Conservation (phyloP, 257 asterid species). For the Striga asiatica region DNA sequence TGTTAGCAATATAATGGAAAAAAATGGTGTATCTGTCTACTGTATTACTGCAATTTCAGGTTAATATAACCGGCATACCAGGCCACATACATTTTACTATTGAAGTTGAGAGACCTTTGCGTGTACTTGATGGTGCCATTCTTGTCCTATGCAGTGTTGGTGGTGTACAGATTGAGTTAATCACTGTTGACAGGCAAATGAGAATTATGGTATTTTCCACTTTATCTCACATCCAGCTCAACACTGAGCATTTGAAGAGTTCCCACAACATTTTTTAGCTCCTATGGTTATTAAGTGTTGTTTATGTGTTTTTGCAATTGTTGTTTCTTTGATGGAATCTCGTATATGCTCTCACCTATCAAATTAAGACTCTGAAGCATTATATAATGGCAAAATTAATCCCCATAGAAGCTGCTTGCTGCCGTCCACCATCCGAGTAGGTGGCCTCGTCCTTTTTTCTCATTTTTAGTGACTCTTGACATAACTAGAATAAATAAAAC, state of each 20-base stretch:
- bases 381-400: constrained; percentile 57
- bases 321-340: too few relatives aligned
- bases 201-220: too few relatives aligned
- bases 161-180: constrained; percentile 98
- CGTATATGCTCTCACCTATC: constrained; percentile 11
- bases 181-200: constrained; percentile 98
- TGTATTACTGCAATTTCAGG: too few relatives aligned
- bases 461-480: neutral
- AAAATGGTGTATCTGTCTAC: constrained; percentile 2
- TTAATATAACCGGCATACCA: constrained; percentile 92
- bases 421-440: constrained; percentile 90
- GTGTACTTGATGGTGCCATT: constrained; percentile 96
- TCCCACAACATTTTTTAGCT: too few relatives aligned
- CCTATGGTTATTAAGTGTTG: too few relatives aligned
- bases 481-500: too few relatives aligned
- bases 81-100: constrained; percentile 99
- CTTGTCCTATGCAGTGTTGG: constrained; percentile 97
- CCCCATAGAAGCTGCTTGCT: constrained; percentile 92
- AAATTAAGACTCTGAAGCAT: constrained; percentile 48
- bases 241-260: too few relatives aligned
- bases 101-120: constrained; percentile 98
- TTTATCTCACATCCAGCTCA: too few relatives aligned
- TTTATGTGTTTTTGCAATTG: too few relatives aligned
- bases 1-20: too few relatives aligned
- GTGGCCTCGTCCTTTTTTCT: constrained; percentile 13